These are phyloP conservation scores for Bipolaris cookei DNA, from an alignment of 2,329 filamentous ascomycete species.

Conservation along the genomic window DNA sequence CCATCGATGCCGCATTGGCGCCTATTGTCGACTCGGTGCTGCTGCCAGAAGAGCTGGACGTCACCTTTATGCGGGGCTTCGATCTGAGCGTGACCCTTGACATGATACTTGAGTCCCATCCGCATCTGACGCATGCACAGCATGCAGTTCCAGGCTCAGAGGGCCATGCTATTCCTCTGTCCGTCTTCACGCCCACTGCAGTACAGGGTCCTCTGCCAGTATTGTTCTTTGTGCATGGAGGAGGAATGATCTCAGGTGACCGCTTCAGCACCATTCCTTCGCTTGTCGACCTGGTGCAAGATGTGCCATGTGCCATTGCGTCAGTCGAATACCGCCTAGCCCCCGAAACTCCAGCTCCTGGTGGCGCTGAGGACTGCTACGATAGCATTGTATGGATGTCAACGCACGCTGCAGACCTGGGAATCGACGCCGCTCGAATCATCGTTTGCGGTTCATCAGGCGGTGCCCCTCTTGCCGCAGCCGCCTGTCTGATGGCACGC, in stretches of 20 bases:
- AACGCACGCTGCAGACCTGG: conserved; percentile 16
- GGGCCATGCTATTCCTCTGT: conserved; percentile 65
- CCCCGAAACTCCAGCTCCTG: conserved; percentile 22
- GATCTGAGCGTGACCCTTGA: conserved; percentile 2
- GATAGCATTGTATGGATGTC: conserved; percentile 22
- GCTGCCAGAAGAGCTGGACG: conserved; percentile 18
- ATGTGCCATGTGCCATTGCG: conserved; percentile 19
- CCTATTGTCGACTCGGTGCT: conserved; percentile 13
- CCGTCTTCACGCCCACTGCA: conserved; percentile 59
- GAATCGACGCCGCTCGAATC: conserved; percentile 23
- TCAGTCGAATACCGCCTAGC: conserved; percentile 25
- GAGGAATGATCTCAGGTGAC: conserved; percentile 24
- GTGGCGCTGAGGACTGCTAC: conserved; percentile 25
- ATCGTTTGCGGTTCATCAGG: conserved; percentile 20
- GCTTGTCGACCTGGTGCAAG: conserved; percentile 21
- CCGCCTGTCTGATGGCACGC: conserved; percentile 21
- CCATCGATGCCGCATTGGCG: conserved; percentile 8
- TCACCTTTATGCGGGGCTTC: conserved; percentile 16
- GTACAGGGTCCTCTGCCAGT: conserved; percentile 67
- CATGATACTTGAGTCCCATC: conserved; percentile 64
- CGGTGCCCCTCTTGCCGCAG: conserved; percentile 20
- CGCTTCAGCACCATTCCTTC: conserved; percentile 20
- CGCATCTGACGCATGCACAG: conserved; percentile 59
- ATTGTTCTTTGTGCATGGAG: conserved; percentile 71
- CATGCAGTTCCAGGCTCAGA: conserved; percentile 32